Conservation (phyloP, 306 rosid species). For the Macrotyloma uniflorum region DNA sequence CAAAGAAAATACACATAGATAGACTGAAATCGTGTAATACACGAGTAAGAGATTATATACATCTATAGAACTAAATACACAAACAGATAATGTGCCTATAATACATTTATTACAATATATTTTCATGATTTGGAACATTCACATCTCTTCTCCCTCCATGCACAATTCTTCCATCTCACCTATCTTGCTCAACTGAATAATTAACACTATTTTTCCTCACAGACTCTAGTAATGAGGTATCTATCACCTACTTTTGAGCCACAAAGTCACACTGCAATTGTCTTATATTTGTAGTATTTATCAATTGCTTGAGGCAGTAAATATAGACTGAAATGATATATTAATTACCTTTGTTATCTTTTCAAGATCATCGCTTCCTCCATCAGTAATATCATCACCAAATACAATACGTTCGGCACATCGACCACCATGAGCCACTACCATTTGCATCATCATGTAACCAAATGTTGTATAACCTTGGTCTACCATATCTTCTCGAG, state of each 20-base stretch:
- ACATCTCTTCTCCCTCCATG: no score
- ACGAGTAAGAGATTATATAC: no score
- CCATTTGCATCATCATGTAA: slow-evolving; percentile 96
- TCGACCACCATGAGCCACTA: slow-evolving; percentile 97
- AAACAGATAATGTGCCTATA: background rate
- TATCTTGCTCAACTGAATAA: no score
- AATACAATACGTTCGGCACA: slow-evolving; percentile 84
- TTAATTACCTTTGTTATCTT: slow-evolving; percentile 84
- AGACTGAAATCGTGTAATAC: no score
- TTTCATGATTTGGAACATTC: no score
- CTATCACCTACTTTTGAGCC: background rate
- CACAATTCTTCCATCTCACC: background rate
- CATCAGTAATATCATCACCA: slow-evolving; percentile 89
- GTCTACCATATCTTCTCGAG: slow-evolving; percentile 94
- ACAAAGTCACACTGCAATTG: background rate
- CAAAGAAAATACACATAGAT: no score
- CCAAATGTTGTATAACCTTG: slow-evolving; percentile 98
- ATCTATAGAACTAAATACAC: background rate
- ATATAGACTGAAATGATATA: background rate
- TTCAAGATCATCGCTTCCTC: slow-evolving; percentile 91
- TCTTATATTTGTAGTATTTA: slow-evolving; percentile 4
- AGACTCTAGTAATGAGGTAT: background rate
- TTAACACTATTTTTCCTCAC: background rate
- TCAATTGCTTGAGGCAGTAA: slow-evolving; percentile 8
- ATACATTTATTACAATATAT: no score